A percentile compares a stretch with the other conserved stretches of the same genome.
phyloP scores from a whole-genome alignment of 768 basidiomycete species.

The Trametes elegans region DNA sequence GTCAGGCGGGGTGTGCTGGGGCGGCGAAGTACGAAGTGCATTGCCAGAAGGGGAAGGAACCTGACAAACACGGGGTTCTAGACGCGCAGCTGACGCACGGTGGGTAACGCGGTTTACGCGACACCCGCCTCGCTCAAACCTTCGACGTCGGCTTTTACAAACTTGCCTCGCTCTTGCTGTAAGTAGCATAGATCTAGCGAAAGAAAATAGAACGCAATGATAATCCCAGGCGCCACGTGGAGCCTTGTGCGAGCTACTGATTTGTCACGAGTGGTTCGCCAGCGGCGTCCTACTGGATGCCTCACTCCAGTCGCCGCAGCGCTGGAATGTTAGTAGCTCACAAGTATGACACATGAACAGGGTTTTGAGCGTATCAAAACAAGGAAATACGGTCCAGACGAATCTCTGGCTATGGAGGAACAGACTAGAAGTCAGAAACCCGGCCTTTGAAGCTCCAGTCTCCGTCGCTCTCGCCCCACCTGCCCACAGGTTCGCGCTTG shows the following conservation, averaged over 20 bases:
- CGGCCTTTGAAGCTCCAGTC: conserved; percentile 93
- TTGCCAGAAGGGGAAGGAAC: conserved; percentile 1
- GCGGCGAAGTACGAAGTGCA: background rate
- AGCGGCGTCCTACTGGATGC: no score
- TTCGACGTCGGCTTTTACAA: background rate
- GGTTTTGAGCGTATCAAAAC: background rate
- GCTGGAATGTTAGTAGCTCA: background rate
- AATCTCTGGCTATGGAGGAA: background rate
- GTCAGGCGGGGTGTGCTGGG: background rate
- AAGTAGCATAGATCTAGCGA: no score
- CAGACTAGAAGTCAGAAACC: conserved; percentile 74
- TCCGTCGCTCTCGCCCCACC: conserved; percentile 54
- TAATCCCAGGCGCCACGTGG: no score
- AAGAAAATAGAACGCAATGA: no score
- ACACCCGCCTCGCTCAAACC: background rate
- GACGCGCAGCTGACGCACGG: background rate
- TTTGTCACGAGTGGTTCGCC: no score
- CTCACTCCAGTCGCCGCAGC: no score
- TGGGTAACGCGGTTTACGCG: background rate
- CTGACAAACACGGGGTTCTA: conserved; percentile 6
- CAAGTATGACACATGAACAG: background rate
- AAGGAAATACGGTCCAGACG: background rate
- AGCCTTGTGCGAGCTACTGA: no score
- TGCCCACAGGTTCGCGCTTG: conserved; percentile 76
- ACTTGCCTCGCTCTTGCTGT: no score